Base-by-base conservation (phyloP, 257 asterid species). In the Ehretia macrophylla region DNA sequence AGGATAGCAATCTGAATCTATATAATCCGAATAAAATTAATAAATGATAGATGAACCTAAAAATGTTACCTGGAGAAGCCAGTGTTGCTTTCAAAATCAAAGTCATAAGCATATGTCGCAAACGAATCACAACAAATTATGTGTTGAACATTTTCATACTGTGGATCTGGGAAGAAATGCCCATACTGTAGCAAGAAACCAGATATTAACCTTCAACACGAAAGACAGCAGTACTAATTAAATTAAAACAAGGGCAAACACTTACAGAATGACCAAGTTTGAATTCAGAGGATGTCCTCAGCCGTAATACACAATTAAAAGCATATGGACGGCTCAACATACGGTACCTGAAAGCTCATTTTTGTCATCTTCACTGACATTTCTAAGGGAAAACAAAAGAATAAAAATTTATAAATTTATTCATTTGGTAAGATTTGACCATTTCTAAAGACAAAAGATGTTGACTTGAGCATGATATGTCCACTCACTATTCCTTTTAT, bases 141-240 rank as follows among this genome's bases (percentile, higher is more conserved):
- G 68, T 93, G 99, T 71, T 93, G 99, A 63, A 93, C 97, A 64
- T 93, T 88, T 78, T 83, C 99, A 66, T 89, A 93, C 70, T 84
- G 96, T 4, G 99, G 97, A 70, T 93, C 99, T 16, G 99, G 97
- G 75, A 93, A 93, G 83, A 86, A 93, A 79, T 93, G 99, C 39
- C 99, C 99, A 73, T 86, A 93, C 99, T 93, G 97, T 67, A 68
- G 69, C 62, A 81, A 61, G 44, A 78, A 67, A 53, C 27, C 17
- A 51, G 35, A 14, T 64, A 17, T 51, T 68, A 38, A 71, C 69
- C 60, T 71, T 70, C 70, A 63, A 59, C 40, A 53, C 71, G 46
- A 67, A 56, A 35, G 44, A 58, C 4, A 38, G 51, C 27, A 44
- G 59, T 17, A 56, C 37, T 49, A 65, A 54, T 67, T 63, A 44